Percentiles rank a stretch among this genome's conserved stretches.
These are phyloP conservation scores for Sporothrix brunneoviolacea DNA, from an alignment of 2,329 filamentous ascomycete genomes.

Conservation along the genomic window DNA sequence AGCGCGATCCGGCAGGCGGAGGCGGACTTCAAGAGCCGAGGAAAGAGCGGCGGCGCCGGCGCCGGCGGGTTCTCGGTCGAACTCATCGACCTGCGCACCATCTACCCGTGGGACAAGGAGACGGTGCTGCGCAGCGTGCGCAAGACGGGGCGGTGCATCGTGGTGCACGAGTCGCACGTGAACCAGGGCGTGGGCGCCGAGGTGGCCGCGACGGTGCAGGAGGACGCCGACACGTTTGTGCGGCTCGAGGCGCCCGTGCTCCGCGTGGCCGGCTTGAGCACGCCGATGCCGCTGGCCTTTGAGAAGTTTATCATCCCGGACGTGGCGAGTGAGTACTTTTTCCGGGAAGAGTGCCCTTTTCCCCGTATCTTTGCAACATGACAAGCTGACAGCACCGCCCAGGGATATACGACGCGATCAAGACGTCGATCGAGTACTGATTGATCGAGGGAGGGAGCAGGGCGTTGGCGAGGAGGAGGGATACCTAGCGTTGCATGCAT, in stretches of 20 bases:
- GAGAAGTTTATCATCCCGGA: constrained; percentile 81
- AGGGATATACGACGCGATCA: constrained; percentile 69
- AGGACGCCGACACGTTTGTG: constrained; percentile 67
- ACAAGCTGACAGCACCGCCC: neutral
- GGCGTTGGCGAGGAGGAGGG: too few species aligned
- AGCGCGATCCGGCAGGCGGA: constrained; percentile 68
- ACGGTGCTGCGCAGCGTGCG: constrained; percentile 74
- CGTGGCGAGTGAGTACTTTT: constrained; percentile 68
- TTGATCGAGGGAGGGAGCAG: neutral
- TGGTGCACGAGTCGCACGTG: constrained; percentile 89
- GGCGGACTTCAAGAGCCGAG: constrained; percentile 49
- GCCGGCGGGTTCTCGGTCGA: constrained; percentile 75
- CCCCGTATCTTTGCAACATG: neutral
- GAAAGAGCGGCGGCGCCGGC: constrained; percentile 56
- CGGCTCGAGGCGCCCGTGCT: constrained; percentile 78
- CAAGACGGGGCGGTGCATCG: constrained; percentile 79
- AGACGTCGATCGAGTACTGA: constrained; percentile 55
- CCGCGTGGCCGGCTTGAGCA: constrained; percentile 83
- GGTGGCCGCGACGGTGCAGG: constrained; percentile 81
- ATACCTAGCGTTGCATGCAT: too few species aligned
- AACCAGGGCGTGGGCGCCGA: constrained; percentile 87
- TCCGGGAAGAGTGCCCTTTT: too few species aligned
- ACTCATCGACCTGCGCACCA: constrained; percentile 77
- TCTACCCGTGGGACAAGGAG: constrained; percentile 87
- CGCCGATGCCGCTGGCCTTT: constrained; percentile 70